These are phyloP conservation scores for Centella asiatica DNA, from an alignment of 129 eudicot species.

Conservation along the genomic window DNA sequence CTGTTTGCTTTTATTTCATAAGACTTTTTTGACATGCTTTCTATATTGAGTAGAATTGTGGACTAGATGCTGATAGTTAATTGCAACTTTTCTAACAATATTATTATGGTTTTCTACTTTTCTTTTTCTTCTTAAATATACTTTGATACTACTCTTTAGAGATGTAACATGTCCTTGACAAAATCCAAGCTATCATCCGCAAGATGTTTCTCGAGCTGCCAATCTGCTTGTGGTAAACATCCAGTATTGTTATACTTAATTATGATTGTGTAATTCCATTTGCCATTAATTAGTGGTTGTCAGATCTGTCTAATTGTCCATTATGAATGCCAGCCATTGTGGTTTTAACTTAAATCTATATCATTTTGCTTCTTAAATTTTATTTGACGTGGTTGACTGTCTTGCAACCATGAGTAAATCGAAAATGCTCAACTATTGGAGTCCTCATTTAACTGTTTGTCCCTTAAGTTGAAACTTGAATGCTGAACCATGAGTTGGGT, in stretches of 20 bases:
- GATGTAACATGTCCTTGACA: slow-evolving; percentile 47
- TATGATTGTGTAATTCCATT: background rate
- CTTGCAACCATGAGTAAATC: too few relatives aligned
- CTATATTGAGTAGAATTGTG: too few relatives aligned
- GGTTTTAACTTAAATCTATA: background rate
- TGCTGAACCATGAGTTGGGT: too few relatives aligned
- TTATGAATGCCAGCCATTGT: background rate
- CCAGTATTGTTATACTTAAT: slow-evolving; percentile 15
- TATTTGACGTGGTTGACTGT: too few relatives aligned
- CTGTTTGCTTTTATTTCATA: too few relatives aligned
- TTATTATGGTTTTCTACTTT: too few relatives aligned
- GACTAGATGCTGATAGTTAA: too few relatives aligned
- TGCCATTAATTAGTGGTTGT: slow-evolving; percentile 9
- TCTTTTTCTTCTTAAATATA: background rate
- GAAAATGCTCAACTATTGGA: too few relatives aligned
- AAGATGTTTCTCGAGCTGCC: slow-evolving; percentile 88
- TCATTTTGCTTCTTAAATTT: background rate
- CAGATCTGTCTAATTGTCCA: slow-evolving; percentile 2
- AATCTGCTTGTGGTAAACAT: slow-evolving; percentile 72
- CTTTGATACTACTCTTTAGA: slow-evolving; percentile 14
- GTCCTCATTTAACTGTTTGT: too few relatives aligned
- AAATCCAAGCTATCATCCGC: slow-evolving; percentile 77
- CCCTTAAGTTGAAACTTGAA: too few relatives aligned
- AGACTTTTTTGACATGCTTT: too few relatives aligned
- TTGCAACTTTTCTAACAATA: too few relatives aligned